Evolutionary conservation across 208 protist genomes (phyloP), one percentile per base, ranked within the genome.

Genomic region (Porcisia deanei): DNA sequence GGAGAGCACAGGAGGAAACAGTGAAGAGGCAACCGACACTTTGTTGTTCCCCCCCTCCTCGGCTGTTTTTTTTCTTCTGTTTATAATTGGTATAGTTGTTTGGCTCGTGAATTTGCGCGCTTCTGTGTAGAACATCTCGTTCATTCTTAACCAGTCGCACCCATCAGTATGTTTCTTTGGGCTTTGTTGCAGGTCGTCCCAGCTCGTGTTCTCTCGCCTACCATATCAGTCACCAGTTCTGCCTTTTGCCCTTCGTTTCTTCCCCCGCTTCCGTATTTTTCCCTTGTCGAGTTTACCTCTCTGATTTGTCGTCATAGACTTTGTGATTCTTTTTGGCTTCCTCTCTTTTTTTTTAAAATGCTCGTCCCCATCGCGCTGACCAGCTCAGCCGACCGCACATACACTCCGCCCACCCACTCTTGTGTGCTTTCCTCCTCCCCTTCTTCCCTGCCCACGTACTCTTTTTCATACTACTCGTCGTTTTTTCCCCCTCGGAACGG

Each of bases 271-370:
- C 12, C 14, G 37, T 20, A 65, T 43, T 1, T 65, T 65, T 20
- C 14, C n/a, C 18, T 45, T 65, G 12, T 63, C 25, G 34, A 65
- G 37, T 45, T 65, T 65, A 43, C 0, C 12, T 65, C 14, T 49
- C 63, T 34, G 20, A 25, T 14, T 47, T 49, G 63, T 18, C 2
- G 41, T n/a, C 63, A 67, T 67, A 67, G 63, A 67, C 47, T 10
- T 67, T 67, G 63, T 22, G 41, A 67, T 67, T 49, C 41, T 57
- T 30, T 58, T 54, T 55, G 1, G 8, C 39, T 71, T 54, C 47
- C 14, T 9, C 12, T 55, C 25, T 55, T 34, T 71, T 18, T 71
- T 20, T 57, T 54, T 22, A 7, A 6, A 30, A 54, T 55, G n/a
- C 37, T 4, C n/a, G 20, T 67, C 41, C 22, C 8, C 47, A 43